Conservation (phyloP, 148 eudicot genomes). For the Simmondsia chinensis region DNA sequence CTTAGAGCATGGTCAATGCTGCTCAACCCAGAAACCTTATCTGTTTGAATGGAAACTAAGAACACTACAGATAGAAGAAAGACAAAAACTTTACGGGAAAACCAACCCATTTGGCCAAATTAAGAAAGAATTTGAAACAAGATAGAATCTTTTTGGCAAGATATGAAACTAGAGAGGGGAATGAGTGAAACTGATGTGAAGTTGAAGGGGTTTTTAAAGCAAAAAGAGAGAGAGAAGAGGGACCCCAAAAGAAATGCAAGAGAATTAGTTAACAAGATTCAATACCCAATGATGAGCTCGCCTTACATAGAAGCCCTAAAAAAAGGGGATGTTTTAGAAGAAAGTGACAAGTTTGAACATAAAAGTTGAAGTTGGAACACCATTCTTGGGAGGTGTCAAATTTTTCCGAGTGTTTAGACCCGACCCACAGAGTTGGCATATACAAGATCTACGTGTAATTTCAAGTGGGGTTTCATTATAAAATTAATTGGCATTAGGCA, state of each 20-base stretch:
- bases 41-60: slow-evolving; percentile 30
- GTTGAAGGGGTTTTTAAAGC: too few relatives aligned
- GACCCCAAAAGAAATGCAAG: slow-evolving; percentile 3
- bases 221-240: too few relatives aligned
- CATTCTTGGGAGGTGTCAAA: slow-evolving; percentile 54
- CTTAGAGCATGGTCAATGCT: slow-evolving; percentile 56
- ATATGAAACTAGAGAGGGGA: neutral
- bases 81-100: slow-evolving; percentile 21
- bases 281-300: too few relatives aligned
- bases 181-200: neutral
- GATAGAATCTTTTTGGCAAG: slow-evolving; percentile 12
- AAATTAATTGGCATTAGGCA: too few relatives aligned
- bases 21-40: slow-evolving; percentile 29
- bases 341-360: slow-evolving; percentile 71
- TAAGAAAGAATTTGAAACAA: slow-evolving; percentile 19
- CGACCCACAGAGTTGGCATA: too few relatives aligned
- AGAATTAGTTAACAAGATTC: slow-evolving; percentile 1
- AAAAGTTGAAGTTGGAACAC: slow-evolving; percentile 57
- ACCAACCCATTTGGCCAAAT: slow-evolving; percentile 39
- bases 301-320: too few relatives aligned
- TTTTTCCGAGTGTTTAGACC: too few relatives aligned
- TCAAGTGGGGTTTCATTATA: too few relatives aligned
- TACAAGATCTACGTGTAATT: too few relatives aligned
- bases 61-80: slow-evolving; percentile 38
- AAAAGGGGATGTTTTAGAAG: slow-evolving; percentile 21